A percentile compares a stretch with the other conserved stretches of the same genome.
phyloP scores from a whole-genome alignment of 2,329 filamentous ascomycete genomes.

The Calcarisporium arbuscula region DNA sequence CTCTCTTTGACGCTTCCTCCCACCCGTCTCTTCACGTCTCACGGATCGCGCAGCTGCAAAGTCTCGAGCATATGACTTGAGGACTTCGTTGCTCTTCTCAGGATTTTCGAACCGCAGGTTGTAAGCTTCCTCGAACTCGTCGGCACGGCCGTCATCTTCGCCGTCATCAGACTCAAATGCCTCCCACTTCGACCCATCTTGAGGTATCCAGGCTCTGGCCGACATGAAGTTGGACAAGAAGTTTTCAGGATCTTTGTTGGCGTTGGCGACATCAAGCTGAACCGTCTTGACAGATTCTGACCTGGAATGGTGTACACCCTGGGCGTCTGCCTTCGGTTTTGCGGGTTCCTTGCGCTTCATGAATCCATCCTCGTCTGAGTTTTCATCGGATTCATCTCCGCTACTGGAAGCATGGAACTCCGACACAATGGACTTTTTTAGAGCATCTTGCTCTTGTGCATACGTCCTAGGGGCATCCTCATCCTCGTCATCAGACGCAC shows the following conservation, averaged over 20 bases:
- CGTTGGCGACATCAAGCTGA: constrained; percentile 62
- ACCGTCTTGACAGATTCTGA: constrained; percentile 38
- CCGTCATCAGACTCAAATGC: constrained; percentile 93
- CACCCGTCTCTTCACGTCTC: constrained; percentile 72
- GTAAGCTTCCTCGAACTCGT: constrained; percentile 87
- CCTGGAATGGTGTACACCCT: constrained; percentile 53
- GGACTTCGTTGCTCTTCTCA: constrained; percentile 75
- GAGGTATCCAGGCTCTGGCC: constrained; percentile 81
- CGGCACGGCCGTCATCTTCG: constrained; percentile 70
- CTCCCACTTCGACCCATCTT: constrained; percentile 59
- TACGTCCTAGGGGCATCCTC: constrained; percentile 62
- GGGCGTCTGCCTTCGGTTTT: constrained; percentile 23
- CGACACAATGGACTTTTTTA: constrained; percentile 71
- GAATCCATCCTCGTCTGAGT: constrained; percentile 52
- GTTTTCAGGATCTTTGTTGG: constrained; percentile 83
- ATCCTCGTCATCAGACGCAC: constrained; percentile 53
- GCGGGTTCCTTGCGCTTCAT: constrained; percentile 63
- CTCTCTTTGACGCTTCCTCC: constrained; percentile 72
- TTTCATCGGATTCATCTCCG: constrained; percentile 40
- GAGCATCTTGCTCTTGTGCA: constrained; percentile 76
- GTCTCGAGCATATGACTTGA: constrained; percentile 86
- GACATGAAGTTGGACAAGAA: constrained; percentile 95
- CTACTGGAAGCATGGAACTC: constrained; percentile 66
- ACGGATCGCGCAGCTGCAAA: constrained; percentile 76
- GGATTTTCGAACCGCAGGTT: constrained; percentile 96